Percentiles rank a stretch among this genome's conserved stretches.
Evolutionary conservation across 2,329 filamentous ascomycete genomes (phyloP).

Genomic region (Fonsecaea erecta): DNA sequence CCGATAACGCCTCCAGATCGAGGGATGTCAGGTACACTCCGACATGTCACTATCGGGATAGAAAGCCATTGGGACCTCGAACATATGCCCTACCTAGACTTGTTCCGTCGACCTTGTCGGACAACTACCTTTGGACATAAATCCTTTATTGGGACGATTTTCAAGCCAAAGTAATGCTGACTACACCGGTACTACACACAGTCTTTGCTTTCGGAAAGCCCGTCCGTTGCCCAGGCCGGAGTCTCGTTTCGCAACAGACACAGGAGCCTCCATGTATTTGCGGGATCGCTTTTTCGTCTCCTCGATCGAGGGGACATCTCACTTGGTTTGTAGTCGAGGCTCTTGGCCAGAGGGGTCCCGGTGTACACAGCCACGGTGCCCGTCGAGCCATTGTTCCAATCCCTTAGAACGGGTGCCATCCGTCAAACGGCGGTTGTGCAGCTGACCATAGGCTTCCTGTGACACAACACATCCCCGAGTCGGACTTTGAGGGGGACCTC

Average conservation of each 20-base stretch:
- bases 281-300: not conserved
- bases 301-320: not conserved
- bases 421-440: conserved; percentile 6
- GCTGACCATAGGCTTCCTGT: not conserved
- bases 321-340: not conserved
- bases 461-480: conserved; percentile 18
- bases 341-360: not conserved
- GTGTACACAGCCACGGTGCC: not conserved
- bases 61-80: not conserved
- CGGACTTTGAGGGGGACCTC: not conserved
- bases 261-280: not conserved
- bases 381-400: not conserved
- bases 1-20: conserved; percentile 16
- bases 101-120: not conserved
- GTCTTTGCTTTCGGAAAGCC: not conserved
- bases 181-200: not conserved
- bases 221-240: not conserved
- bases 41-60: not conserved
- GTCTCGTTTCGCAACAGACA: not conserved
- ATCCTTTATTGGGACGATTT: conserved; percentile 1
- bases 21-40: conserved; percentile 7
- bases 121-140: not conserved
- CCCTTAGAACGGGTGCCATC: conserved; percentile 6
- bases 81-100: not conserved
- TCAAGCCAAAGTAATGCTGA: not conserved